A percentile compares a stretch with the other conserved stretches of the same genome.
Evolutionary conservation across 805 yeast species (phyloP).

Genomic region (Lipomyces yamanashiensis): DNA sequence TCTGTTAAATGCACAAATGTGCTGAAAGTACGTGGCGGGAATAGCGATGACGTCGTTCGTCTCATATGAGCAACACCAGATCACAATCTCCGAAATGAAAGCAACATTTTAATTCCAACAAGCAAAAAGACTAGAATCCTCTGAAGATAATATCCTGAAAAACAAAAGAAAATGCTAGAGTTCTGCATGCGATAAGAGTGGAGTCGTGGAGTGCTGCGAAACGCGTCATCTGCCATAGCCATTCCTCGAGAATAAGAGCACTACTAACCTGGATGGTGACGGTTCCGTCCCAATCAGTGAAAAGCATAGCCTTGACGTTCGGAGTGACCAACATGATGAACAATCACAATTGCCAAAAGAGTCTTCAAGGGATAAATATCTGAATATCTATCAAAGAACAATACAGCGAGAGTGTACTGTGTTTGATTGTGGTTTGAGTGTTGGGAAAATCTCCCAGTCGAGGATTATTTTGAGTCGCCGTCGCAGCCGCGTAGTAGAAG

Average conservation of each 20-base stretch:
- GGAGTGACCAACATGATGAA: constrained; percentile 27
- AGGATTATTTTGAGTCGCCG: too few relatives aligned
- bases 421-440: too few relatives aligned
- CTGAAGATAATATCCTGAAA: too few relatives aligned
- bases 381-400: too few relatives aligned
- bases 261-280: constrained; percentile 71
- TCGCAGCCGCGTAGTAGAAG: too few relatives aligned
- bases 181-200: too few relatives aligned
- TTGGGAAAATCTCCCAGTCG: too few relatives aligned
- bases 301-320: constrained; percentile 70
- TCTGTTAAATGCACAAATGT: too few relatives aligned
- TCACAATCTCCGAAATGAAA: not conserved
- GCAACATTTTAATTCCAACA: not conserved
- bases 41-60: not conserved
- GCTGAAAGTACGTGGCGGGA: not conserved
- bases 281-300: constrained; percentile 98
- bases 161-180: too few relatives aligned
- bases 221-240: not conserved
- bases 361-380: not conserved
- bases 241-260: not conserved
- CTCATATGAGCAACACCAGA: not conserved
- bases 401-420: too few relatives aligned
- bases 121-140: not conserved
- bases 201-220: too few relatives aligned
- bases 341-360: not conserved